Evolutionary conservation across 345 rosid species (phyloP), one percentile per base, ranked within the genome.

Genomic region (Pelargonium nanum): DNA sequence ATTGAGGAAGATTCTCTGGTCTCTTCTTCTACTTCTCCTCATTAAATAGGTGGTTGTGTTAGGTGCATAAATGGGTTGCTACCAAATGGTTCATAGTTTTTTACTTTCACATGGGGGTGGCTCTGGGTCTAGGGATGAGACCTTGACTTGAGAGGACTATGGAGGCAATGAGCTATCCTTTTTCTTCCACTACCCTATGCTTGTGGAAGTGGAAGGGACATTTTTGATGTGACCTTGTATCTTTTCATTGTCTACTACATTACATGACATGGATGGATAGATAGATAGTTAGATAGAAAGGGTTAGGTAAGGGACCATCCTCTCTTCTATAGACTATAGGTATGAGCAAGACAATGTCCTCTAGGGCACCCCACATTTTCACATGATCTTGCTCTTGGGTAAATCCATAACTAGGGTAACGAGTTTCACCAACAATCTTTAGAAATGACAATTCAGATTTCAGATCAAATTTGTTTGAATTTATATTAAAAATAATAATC

Each of bases 301-400:
- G 7, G 32, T 40, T 40, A 40, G 48, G 48, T 40, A 17, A 40
- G 48, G 48, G 48, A 40, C 48, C 48, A 40, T 40, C 16, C 48
- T 40, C 16, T 12, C 48, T n/a, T n/a, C 48, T 40, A 28, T 28
- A 28, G 4, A 15, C 48, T 40, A 40, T 10, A 40, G 48, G 16
- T 15, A 17, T 40, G 48, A 40, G 13, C 9, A 40, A 40, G 48
- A 40, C 48, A 40, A 40, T 6, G 9, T 6, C 16, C 48, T 40
- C 15, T 40, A 40, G 48, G 48, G 48, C 15, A 40, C 48, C 48
- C 48, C 15, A 7, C 16, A 7, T 40, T 40, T 17, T 40, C 84
- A 77, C 66, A 71, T 73, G 80, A 72, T 54, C 60, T 59, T 40
- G 48, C n/a, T n/a, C n/a, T n/a, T n/a, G n/a, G n/a, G n/a, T n/a